Conservation (phyloP, 1,284 basidiomycete genomes). For the Ceratobasidium papillatum region DNA sequence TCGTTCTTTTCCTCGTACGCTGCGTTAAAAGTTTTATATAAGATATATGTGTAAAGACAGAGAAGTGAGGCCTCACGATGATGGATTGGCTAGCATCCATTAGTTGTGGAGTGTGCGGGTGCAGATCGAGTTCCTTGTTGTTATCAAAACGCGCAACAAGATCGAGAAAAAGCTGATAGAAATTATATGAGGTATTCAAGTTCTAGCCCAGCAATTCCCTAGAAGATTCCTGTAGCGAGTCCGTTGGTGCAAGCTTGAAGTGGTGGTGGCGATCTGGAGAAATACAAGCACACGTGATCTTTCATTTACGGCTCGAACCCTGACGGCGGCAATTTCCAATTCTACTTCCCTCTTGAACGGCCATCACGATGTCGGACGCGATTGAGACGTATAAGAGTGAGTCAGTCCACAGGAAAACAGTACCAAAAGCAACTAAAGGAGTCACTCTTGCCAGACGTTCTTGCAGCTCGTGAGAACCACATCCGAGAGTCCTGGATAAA, state of each 20-base stretch:
- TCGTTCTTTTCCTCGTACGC: slow-evolving; percentile 11
- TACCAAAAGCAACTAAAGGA: neutral
- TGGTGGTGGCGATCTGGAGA: slow-evolving; percentile 19
- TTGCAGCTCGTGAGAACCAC: slow-evolving; percentile 73
- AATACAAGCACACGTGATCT: neutral
- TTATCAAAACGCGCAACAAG: too few species aligned
- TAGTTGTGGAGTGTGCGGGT: neutral
- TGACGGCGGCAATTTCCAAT: slow-evolving; percentile 23
- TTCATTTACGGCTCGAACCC: neutral
- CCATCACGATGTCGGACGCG: slow-evolving; percentile 29
- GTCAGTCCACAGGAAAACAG: neutral
- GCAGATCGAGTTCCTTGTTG: neutral
- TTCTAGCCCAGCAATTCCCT: neutral
- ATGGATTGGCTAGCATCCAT: slow-evolving; percentile 26
- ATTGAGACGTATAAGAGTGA: slow-evolving; percentile 31
- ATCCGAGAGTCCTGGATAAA: slow-evolving; percentile 94
- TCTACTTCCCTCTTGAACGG: neutral
- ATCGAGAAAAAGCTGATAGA: neutral
- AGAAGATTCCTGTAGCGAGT: neutral
- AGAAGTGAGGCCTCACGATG: neutral
- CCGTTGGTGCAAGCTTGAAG: neutral
- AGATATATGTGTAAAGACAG: neutral
- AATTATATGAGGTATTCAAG: neutral
- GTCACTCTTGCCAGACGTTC: slow-evolving; percentile 51
- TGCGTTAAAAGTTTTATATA: neutral